Evolutionary conservation across 2,329 filamentous ascomycete species (phyloP).

Genomic region (Paecilomyces niveus): DNA sequence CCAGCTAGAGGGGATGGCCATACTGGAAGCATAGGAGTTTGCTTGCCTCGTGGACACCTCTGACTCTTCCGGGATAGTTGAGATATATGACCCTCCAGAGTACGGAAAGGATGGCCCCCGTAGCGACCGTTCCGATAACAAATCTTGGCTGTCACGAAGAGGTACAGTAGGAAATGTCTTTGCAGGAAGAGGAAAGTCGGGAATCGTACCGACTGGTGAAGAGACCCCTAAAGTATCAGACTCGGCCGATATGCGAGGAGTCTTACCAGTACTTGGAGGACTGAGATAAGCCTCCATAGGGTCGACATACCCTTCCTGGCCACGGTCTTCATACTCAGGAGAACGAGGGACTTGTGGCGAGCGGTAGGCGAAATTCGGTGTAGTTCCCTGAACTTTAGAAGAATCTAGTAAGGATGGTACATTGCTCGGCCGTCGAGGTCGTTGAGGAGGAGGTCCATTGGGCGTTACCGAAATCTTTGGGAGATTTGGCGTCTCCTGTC

Average conservation of each 20-base stretch:
- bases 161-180: background rate
- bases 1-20: constrained; percentile 65
- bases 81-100: constrained; percentile 57
- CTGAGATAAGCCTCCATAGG: constrained; percentile 12
- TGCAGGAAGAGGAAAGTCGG: constrained; percentile 17
- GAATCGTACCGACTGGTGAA: constrained; percentile 18
- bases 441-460: constrained; percentile 32
- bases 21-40: constrained; percentile 62
- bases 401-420: constrained; percentile 29
- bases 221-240: constrained; percentile 22
- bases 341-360: background rate
- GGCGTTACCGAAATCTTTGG: constrained; percentile 20
- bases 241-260: constrained; percentile 17
- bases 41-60: constrained; percentile 46
- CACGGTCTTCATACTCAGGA: background rate
- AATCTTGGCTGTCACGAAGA: background rate
- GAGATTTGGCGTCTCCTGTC: constrained; percentile 15
- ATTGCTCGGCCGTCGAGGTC: constrained; percentile 34
- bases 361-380: background rate
- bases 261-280: constrained; percentile 16
- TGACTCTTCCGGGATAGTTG: constrained; percentile 68
- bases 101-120: constrained; percentile 44
- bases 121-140: constrained; percentile 11
- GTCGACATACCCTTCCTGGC: constrained; percentile 13
- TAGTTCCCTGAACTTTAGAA: background rate